Evolutionary conservation across 306 rosid species (phyloP), one percentile per base, ranked within the genome.

Genomic region (Rosa persica): DNA sequence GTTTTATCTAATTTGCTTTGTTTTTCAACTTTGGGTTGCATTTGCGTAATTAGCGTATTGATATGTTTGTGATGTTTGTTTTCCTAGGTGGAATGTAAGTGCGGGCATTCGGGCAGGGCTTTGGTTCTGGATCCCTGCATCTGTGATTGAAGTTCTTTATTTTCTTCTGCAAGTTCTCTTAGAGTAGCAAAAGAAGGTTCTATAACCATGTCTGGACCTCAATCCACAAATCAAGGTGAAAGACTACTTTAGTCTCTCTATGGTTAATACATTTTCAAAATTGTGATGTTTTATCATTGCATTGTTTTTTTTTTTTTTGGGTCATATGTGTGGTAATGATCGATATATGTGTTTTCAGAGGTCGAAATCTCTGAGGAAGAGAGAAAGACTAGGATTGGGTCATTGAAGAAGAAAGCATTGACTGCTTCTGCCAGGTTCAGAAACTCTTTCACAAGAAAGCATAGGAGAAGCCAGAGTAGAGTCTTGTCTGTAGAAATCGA

Each of bases 401-500:
- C 89, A 60, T 84, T 92, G 54, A 91, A 86, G 84, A 64, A 90
- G 84, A 93, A 81, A 76, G 96, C 96, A 51, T 73, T 81, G 58
- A 85, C 60, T 86, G 91, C 93, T 78, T 91, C 98, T 54, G 83
- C 72, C 86, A 88, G 82, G 85, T 78, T 90, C 43, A 89, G 94
- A 80, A 79, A 86, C 70, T 88, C 96, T 5, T 70, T 91, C 78
- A 6, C 84, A 12, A 89, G 76, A 83, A 95, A 79, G 85, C 88
- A 91, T 70, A 89, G 89, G 84, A 86, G 92, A 75, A 92, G 93
- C 71, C 71, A 66, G 75, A 89, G 98, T 81, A 93, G 86, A 79
- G 98, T 93, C 72, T 74, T 86, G 84, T 93, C 96, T 0, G 75
- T 90, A 42, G 94, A 88, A 62, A 93, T 95, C n/a, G 97, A 90